Evolutionary conservation across 805 yeast genomes (phyloP).

Genomic region (Pichia scutulata): DNA sequence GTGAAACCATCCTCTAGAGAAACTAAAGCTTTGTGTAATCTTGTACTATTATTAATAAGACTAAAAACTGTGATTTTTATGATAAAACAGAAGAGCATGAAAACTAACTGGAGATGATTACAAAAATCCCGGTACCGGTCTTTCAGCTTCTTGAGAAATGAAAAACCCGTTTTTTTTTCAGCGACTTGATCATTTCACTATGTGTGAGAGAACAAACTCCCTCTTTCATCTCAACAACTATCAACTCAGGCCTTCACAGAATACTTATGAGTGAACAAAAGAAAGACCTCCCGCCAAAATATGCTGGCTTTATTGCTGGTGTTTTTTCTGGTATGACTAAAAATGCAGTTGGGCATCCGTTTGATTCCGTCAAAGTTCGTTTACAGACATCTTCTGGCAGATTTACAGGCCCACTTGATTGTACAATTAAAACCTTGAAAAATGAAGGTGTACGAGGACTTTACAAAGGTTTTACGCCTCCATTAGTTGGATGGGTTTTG

Average conservation of each 20-base stretch:
- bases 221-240: not conserved
- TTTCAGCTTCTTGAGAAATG: not conserved
- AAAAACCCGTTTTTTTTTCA: not conserved
- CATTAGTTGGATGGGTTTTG: conserved; percentile 85
- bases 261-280: not conserved
- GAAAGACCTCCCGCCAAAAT: conserved; percentile 37
- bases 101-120: not conserved
- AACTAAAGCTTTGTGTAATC: not conserved
- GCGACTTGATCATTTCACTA: not conserved
- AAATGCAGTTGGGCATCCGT: conserved; percentile 88
- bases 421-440: conserved; percentile 60
- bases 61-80: not conserved
- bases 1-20: conserved; percentile 70
- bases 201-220: not conserved
- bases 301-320: conserved; percentile 82
- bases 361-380: conserved; percentile 84
- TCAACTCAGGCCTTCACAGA: not conserved
- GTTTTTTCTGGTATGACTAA: conserved; percentile 81
- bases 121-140: not conserved
- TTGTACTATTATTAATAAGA: not conserved
- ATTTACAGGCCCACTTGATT: conserved; percentile 77
- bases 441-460: conserved; percentile 76
- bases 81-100: not conserved
- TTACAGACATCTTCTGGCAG: conserved; percentile 60
- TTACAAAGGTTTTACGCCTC: conserved; percentile 89